phyloP scores from a whole-genome alignment of 139 green algal species.

The Micractinium sp. region DNA sequence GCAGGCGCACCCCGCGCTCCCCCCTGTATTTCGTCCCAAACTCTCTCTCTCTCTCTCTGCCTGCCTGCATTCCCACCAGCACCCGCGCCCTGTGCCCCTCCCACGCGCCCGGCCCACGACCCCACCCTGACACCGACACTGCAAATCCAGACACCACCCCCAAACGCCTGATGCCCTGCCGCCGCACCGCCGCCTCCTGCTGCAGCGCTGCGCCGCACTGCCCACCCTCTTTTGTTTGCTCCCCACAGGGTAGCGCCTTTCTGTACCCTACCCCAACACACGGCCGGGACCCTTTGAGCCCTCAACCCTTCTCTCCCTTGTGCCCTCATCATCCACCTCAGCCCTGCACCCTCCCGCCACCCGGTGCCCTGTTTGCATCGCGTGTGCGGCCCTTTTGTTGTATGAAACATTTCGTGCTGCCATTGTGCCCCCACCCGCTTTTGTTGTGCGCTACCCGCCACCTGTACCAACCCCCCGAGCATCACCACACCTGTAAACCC shows the following conservation, averaged over 20 bases:
- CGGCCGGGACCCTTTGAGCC: no score
- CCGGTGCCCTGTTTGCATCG: not conserved
- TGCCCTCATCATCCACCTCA: no score
- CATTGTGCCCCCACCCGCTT: not conserved
- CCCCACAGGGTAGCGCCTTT: no score
- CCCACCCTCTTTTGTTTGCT: not conserved
- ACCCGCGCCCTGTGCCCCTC: not conserved
- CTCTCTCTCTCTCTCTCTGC: not conserved
- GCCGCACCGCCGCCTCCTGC: not conserved
- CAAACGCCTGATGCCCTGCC: not conserved
- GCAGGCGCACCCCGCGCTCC: not conserved
- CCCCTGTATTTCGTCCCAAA: constrained; percentile 1
- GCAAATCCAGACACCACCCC: not conserved
- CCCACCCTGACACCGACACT: not conserved
- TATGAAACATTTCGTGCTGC: not conserved
- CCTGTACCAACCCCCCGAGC: not conserved
- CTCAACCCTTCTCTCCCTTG: no score
- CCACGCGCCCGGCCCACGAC: no score
- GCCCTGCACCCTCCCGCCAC: not conserved
- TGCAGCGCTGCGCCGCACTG: no score
- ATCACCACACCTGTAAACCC: not conserved
- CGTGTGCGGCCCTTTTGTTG: not conserved
- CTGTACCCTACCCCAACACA: no score
- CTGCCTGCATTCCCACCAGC: not conserved
- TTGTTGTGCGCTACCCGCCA: not conserved